Percentiles rank a stretch among this genome's conserved stretches.
phyloP scores from a whole-genome alignment of 2,329 filamentous ascomycete genomes.

The Pseudogymnoascus sp. region DNA sequence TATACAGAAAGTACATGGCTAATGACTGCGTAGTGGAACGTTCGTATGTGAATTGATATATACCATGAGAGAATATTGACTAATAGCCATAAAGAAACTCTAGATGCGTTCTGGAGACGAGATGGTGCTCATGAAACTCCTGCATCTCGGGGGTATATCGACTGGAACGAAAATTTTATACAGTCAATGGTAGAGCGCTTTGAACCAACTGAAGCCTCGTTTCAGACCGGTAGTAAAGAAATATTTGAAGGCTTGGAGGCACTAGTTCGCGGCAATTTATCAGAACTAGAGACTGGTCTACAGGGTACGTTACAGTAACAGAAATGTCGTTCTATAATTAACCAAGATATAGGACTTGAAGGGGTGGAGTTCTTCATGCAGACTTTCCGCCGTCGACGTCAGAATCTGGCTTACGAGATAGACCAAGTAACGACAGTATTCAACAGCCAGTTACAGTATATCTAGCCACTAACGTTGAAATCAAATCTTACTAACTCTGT shows the following conservation, averaged over 20 bases:
- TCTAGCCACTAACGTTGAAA: not conserved
- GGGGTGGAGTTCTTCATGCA: slow-evolving; percentile 10
- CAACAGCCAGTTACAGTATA: slow-evolving; percentile 13
- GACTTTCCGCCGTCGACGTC: slow-evolving; percentile 12
- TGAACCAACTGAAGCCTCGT: slow-evolving; percentile 9
- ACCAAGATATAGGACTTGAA: slow-evolving; percentile 10
- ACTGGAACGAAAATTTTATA: slow-evolving; percentile 16
- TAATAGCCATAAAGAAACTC: slow-evolving; percentile 10
- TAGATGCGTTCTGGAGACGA: slow-evolving; percentile 14
- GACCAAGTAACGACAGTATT: slow-evolving; percentile 9
- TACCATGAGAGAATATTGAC: not conserved
- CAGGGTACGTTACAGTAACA: not conserved
- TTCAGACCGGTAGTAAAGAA: not conserved
- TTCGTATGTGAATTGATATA: not conserved
- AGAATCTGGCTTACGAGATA: slow-evolving; percentile 13
- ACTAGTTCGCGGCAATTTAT: not conserved
- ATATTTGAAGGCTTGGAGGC: slow-evolving; percentile 7
- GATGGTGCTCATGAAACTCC: slow-evolving; percentile 13
- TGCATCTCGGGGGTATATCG: not conserved
- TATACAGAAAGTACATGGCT: not conserved
- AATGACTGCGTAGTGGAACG: not conserved
- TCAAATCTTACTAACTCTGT: not conserved
- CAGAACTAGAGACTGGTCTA: not conserved
- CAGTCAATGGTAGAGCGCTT: slow-evolving; percentile 13
- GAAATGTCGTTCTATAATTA: not conserved